Conservation (phyloP, 2,329 filamentous ascomycete species). For the Nemania serpens region DNA sequence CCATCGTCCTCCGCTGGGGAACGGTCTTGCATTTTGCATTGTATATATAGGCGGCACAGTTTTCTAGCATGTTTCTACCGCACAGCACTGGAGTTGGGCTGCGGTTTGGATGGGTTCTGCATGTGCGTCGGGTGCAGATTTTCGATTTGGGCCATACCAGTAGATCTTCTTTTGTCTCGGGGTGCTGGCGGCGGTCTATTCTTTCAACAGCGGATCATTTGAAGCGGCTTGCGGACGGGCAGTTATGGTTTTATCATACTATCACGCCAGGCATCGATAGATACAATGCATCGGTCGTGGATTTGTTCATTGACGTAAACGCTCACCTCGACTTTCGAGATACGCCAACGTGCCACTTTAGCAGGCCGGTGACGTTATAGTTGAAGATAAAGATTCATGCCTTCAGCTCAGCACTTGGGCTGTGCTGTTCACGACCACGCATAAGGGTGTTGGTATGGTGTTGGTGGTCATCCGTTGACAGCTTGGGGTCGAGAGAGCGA, state of each 20-base stretch:
- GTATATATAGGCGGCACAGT: slow-evolving; percentile 14
- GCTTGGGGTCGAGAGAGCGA: too few species aligned
- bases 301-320: not conserved
- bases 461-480: not conserved
- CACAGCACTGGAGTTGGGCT: slow-evolving; percentile 13
- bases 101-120: slow-evolving; percentile 1
- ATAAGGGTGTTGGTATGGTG: not conserved
- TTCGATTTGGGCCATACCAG: slow-evolving; percentile 17
- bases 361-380: not conserved
- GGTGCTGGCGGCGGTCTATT: not conserved
- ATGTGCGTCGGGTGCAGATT: slow-evolving; percentile 10
- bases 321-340: not conserved
- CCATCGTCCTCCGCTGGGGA: not conserved
- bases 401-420: slow-evolving; percentile 20
- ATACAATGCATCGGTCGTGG: not conserved
- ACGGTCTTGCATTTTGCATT: slow-evolving; percentile 11
- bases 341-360: not conserved
- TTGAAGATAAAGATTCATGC: not conserved
- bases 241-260: not conserved
- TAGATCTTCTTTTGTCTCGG: not conserved
- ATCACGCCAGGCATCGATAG: not conserved
- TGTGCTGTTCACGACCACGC: not conserved
- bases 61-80: not conserved
- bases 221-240: slow-evolving; percentile 1
- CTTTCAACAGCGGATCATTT: not conserved